These are phyloP conservation scores for Myrmaecium sp. DNA, from an alignment of 2,329 filamentous ascomycete genomes.

Conservation along the genomic window DNA sequence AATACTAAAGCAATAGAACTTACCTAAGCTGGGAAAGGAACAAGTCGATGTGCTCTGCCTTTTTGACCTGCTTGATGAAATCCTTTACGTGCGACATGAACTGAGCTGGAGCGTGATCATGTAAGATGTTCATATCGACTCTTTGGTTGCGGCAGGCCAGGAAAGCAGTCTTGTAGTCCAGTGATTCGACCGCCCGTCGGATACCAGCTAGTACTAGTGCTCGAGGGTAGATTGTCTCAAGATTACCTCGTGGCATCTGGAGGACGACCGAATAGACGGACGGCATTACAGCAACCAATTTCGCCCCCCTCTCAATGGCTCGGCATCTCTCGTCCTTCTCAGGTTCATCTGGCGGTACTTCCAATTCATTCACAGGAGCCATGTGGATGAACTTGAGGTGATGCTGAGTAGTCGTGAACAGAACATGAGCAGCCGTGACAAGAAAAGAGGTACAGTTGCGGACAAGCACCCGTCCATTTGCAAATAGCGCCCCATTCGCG, in stretches of 20 bases:
- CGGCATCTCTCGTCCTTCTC: slow-evolving; percentile 85
- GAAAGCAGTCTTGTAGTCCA: slow-evolving; percentile 73
- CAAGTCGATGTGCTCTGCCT: slow-evolving; percentile 68
- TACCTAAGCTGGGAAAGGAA: slow-evolving; percentile 76
- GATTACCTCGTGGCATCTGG: slow-evolving; percentile 89
- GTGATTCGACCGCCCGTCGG: slow-evolving; percentile 58
- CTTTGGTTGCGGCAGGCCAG: slow-evolving; percentile 77
- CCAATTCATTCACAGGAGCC: slow-evolving; percentile 47
- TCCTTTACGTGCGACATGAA: slow-evolving; percentile 60
- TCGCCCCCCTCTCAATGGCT: slow-evolving; percentile 77
- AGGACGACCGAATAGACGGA: slow-evolving; percentile 71
- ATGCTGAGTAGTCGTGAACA: slow-evolving; percentile 86
- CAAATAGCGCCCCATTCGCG: slow-evolving; percentile 60
- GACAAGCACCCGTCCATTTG: slow-evolving; percentile 53
- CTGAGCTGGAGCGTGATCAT: slow-evolving; percentile 77
- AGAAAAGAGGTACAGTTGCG: slow-evolving; percentile 89
- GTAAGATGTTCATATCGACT: slow-evolving; percentile 95
- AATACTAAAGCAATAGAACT: slow-evolving; percentile 9
- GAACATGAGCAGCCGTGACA: slow-evolving; percentile 62
- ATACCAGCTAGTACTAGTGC: slow-evolving; percentile 88
- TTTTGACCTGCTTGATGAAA: slow-evolving; percentile 73
- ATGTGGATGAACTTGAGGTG: slow-evolving; percentile 89
- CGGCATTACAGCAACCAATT: slow-evolving; percentile 76
- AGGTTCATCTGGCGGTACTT: slow-evolving; percentile 73
- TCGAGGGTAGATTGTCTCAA: slow-evolving; percentile 87